phyloP scores from a whole-genome alignment of 257 asterid genomes.

The Plectranthus barbatus region DNA sequence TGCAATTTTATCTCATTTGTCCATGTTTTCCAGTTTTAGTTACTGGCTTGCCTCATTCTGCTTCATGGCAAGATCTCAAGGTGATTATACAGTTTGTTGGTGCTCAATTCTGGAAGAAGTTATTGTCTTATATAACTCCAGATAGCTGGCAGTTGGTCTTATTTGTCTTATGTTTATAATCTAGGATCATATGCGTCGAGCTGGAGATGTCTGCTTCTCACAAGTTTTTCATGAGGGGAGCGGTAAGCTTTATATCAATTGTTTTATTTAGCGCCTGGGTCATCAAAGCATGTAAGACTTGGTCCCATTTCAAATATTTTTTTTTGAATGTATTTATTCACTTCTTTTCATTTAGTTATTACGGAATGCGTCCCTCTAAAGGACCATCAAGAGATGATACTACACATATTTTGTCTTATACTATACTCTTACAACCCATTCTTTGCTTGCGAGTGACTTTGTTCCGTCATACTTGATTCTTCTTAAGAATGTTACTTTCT shows the following conservation, averaged over 20 bases:
- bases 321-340: too few species aligned
- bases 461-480: neutral
- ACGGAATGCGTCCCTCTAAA: too few species aligned
- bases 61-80: slow-evolving; percentile 99
- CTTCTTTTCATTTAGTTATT: too few species aligned
- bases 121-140: neutral
- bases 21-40: slow-evolving; percentile 49
- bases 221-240: slow-evolving; percentile 92
- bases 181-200: slow-evolving; percentile 99
- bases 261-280: too few species aligned
- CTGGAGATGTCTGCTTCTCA: slow-evolving; percentile 98
- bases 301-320: neutral
- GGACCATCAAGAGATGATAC: too few species aligned
- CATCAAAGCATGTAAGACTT: neutral
- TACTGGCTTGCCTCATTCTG: slow-evolving; percentile 84
- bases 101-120: neutral
- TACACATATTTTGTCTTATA: too few species aligned
- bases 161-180: slow-evolving; percentile 8
- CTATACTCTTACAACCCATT: neutral
- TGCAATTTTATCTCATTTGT: slow-evolving; percentile 6
- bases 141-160: slow-evolving; percentile 1
- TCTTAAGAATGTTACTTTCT: neutral
- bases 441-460: neutral
- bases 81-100: slow-evolving; percentile 24
- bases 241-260: slow-evolving; percentile 46